Conservation (phyloP, 2,329 filamentous ascomycete genomes). For the Arthrobotrys pseudoclavata region DNA sequence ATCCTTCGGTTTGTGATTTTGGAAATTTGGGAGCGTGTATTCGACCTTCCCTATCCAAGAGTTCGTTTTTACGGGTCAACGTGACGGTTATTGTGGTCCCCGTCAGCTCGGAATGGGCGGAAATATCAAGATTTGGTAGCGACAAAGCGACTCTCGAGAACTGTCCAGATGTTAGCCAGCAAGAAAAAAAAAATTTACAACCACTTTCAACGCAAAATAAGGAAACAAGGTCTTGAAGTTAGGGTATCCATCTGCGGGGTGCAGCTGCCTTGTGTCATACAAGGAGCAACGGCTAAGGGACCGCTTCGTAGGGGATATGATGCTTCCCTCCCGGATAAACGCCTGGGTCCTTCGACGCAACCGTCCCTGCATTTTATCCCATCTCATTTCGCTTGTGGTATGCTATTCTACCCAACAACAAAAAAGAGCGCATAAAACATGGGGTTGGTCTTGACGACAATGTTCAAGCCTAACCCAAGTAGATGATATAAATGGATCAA, state of each 20-base stretch:
- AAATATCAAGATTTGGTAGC: constrained; percentile 78
- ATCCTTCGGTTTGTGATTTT: constrained; percentile 94
- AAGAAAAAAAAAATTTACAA: background rate
- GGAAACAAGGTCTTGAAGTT: background rate
- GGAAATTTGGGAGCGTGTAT: constrained; percentile 92
- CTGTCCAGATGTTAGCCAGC: constrained; percentile 36
- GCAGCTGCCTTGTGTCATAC: constrained; percentile 24
- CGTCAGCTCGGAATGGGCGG: constrained; percentile 72
- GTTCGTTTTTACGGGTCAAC: constrained; percentile 76
- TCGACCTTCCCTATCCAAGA: constrained; percentile 76
- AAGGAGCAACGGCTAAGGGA: constrained; percentile 24
- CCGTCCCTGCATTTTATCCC: constrained; percentile 52
- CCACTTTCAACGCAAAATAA: constrained; percentile 8
- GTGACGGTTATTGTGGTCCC: constrained; percentile 75
- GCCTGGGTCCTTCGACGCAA: constrained; percentile 1
- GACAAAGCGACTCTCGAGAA: constrained; percentile 74
- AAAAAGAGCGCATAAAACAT: constrained; percentile 30
- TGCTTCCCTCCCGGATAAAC: constrained; percentile 42
- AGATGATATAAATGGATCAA: constrained; percentile 27
- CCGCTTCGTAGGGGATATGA: constrained; percentile 8
- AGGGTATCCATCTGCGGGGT: constrained; percentile 21
- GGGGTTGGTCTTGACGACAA: background rate
- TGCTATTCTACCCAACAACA: background rate
- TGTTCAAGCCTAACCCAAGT: constrained; percentile 14
- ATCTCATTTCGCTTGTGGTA: constrained; percentile 54